Conservation (phyloP, 352 stramenopile species). For the Pythium utonaiense region DNA sequence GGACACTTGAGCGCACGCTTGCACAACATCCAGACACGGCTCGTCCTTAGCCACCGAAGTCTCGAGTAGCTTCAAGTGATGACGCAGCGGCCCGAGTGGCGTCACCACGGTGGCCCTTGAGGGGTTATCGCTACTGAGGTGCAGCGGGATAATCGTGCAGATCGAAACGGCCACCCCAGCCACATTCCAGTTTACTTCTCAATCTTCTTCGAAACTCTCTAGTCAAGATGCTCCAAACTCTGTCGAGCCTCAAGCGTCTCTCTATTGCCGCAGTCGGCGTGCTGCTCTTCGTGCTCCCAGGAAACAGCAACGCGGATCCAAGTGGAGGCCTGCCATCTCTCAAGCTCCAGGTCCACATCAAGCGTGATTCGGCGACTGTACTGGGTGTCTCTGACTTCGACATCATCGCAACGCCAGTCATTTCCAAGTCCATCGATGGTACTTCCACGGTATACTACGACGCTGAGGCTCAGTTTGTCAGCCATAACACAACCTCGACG, state of each 20-base stretch:
- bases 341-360: conserved; percentile 1
- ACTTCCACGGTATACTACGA: neutral
- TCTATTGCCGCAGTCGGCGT: neutral
- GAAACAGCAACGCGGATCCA: neutral
- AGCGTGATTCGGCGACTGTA: neutral
- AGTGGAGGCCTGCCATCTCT: neutral
- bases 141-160: no score
- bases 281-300: neutral
- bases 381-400: neutral
- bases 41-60: no score
- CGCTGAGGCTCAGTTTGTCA: neutral
- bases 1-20: no score
- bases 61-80: no score
- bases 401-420: neutral
- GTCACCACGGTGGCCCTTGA: neutral
- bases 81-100: no score
- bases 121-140: no score
- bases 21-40: no score
- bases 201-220: neutral
- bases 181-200: no score
- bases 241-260: neutral
- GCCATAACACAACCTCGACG: conserved; percentile 6
- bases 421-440: neutral
- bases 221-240: neutral
- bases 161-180: no score